Evolutionary conservation across 148 eudicot species (phyloP), one percentile per base, ranked within the genome.

Genomic region (Fagopyrum esculentum): DNA sequence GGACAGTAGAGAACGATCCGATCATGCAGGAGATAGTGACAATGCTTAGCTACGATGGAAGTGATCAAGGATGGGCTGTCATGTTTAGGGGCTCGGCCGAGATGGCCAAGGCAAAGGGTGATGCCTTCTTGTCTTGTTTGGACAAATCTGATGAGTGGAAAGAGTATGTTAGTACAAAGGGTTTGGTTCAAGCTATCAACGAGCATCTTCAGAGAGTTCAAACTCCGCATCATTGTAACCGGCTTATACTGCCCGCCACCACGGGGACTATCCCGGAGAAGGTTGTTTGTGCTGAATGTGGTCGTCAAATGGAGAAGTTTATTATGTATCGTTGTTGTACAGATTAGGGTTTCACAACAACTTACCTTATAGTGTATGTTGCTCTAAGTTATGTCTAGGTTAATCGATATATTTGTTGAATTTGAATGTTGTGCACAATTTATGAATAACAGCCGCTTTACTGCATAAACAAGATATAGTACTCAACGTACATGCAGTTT

Each of bases 31-130:
- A 89, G 78, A 88, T 92, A 63, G 81, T 86, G 61, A 85, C 83
- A 3, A 78, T 92, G 83, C 81, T 92, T 43, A 87, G 89, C 78
- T 92, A 74, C 22, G 95, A 92, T 70, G 87, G 87, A 10, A 86
- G 90, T 64, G 92, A 90, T 11, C 86, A 81, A 12, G 94, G 92
- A 0, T 92, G 97, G 97, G 97, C 95, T 1, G 80, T 92, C 48
- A 83, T 92, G 70, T 77, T 89, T 61, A 60, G 74, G 7, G 95
- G 95, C 0, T 74, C 84, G 3, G 77, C 79, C 6, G 89, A 88
- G 70, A 88, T 92, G 84, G 84, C 89, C 0, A 88, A 81, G 72
- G 94, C 79, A 1, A 87, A 84, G 47, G 92, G 88, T 1, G 87
- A 88, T 10, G 71, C 79, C 5, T 44, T 92, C 16, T 43, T 84